Conservation (phyloP, 169 alveolate genomes). For the Cryptosporidium sp. region DNA sequence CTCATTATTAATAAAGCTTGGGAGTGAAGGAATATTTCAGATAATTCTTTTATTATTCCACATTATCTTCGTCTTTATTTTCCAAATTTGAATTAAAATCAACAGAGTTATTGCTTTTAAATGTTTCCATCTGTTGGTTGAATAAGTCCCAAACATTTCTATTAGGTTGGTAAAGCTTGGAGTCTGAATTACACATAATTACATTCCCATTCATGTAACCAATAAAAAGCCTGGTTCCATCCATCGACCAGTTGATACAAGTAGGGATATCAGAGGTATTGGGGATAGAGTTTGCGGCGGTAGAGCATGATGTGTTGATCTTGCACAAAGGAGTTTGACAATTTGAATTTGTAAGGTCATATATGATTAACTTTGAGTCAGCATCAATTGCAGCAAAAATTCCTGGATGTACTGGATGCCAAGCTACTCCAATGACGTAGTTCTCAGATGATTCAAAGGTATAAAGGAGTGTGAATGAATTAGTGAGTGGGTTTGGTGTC, state of each 20-base stretch:
- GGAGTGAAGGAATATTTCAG: background rate
- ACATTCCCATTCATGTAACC: conserved; percentile 60
- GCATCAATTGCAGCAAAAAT: conserved; percentile 74
- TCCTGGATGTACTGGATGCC: conserved; percentile 76
- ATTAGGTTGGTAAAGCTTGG: conserved; percentile 55
- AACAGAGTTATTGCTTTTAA: conserved; percentile 27
- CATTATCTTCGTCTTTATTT: conserved; percentile 8
- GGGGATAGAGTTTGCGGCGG: conserved; percentile 21
- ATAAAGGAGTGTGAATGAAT: conserved; percentile 45
- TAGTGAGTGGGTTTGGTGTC: conserved; percentile 35
- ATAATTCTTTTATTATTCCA: background rate
- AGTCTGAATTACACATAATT: conserved; percentile 64
- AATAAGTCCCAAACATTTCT: conserved; percentile 65
- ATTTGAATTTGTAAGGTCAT: conserved; percentile 45
- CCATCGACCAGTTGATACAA: conserved; percentile 62
- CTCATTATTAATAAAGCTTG: too few relatives aligned
- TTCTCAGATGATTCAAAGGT: conserved; percentile 67
- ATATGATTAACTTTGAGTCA: conserved; percentile 45
- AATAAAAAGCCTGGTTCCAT: conserved; percentile 66
- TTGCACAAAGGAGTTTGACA: conserved; percentile 67
- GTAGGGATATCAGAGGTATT: conserved; percentile 50
- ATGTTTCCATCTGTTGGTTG: conserved; percentile 46
- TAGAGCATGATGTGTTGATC: conserved; percentile 39
- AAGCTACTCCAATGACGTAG: conserved; percentile 66
- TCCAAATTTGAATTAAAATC: conserved; percentile 5